Conservation (phyloP, 208 protist species). For the Spongospora subterranea region DNA sequence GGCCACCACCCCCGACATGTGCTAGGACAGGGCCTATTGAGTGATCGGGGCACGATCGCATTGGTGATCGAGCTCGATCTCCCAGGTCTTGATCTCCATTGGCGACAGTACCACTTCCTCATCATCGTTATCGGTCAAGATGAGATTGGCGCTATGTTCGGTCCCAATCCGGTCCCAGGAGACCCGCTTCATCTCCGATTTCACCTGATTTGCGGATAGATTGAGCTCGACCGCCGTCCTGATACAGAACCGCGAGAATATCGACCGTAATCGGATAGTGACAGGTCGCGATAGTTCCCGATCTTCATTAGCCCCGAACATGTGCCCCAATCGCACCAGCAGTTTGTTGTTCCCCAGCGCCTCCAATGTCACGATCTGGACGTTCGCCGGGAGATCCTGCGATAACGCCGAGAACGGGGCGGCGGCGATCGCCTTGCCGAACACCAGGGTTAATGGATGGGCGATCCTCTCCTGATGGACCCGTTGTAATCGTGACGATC, state of each 20-base stretch:
- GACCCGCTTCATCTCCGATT: neutral
- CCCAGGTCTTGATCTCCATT: conserved; percentile 34
- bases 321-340: neutral
- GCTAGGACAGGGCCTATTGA: no score
- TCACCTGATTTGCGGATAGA: conserved; percentile 40
- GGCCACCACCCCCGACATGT: no score
- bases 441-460: neutral
- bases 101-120: neutral
- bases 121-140: neutral
- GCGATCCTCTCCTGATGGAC: conserved; percentile 4
- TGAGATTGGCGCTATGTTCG: neutral
- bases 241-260: neutral
- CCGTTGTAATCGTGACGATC: neutral
- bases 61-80: neutral
- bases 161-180: neutral
- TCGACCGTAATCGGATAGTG: neutral
- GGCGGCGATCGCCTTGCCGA: neutral
- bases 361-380: conserved; percentile 25
- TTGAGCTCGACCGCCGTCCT: neutral
- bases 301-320: conserved; percentile 27
- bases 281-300: neutral
- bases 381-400: neutral
- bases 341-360: neutral
- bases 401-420: neutral
- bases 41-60: no score